Conservation (phyloP, 208 protist species). For the Acanthamoeba healyi region DNA sequence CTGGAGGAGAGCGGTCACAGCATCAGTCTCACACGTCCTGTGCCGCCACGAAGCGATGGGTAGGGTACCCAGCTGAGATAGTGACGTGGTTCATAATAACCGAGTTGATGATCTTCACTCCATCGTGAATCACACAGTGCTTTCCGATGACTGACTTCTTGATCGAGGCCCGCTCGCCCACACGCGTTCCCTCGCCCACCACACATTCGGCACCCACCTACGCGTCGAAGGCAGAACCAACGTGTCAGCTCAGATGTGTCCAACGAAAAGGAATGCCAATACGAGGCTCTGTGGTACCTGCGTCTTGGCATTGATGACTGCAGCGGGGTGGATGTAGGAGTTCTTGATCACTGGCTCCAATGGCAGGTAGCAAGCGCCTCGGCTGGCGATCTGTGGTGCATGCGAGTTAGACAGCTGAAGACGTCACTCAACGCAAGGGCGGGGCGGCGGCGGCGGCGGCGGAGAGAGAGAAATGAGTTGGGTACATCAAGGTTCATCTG, state of each 20-base stretch:
- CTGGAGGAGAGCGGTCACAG: not conserved
- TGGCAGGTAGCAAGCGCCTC: constrained; percentile 31
- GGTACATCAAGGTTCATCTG: constrained; percentile 65
- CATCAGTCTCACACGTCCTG: not conserved
- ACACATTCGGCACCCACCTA: constrained; percentile 86
- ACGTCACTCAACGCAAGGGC: not conserved
- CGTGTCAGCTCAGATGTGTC: too few species aligned
- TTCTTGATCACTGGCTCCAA: constrained; percentile 35
- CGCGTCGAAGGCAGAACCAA: not conserved
- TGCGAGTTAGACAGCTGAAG: not conserved
- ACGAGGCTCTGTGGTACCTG: too few species aligned
- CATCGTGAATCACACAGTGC: constrained; percentile 86
- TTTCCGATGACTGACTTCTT: constrained; percentile 88
- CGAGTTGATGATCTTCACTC: constrained; percentile 87
- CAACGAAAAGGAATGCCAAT: too few species aligned
- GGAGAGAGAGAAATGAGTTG: not conserved
- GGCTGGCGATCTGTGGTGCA: constrained; percentile 41
- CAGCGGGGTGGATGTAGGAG: constrained; percentile 42
- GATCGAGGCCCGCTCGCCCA: constrained; percentile 81
- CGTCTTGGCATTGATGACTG: constrained; percentile 46
- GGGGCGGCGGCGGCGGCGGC: not conserved
- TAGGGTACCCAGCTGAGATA: constrained; percentile 82
- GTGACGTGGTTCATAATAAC: constrained; percentile 90
- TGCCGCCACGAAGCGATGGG: too few species aligned
- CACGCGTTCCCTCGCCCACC: constrained; percentile 78